A percentile compares a stretch with the other conserved stretches of the same genome.
Evolutionary conservation across 1,284 basidiomycete genomes (phyloP).

Genomic region (Schizophyllum commune): DNA sequence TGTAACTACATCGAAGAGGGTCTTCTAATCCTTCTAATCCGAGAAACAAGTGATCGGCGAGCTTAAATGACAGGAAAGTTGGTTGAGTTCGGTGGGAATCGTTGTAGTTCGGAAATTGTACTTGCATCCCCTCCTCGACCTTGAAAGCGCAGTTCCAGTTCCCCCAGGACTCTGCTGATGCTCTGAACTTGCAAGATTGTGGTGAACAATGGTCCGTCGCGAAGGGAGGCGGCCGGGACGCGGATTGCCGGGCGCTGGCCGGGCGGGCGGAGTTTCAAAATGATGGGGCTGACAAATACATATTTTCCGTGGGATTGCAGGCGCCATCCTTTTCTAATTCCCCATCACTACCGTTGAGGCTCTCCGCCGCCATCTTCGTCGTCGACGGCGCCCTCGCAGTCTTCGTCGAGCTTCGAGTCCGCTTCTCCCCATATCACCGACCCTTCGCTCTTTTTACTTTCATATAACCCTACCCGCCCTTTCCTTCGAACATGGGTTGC

Average conservation of each 20-base stretch:
- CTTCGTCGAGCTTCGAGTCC: background rate
- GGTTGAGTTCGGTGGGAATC: too few species aligned
- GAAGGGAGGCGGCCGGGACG: too few species aligned
- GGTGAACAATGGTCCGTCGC: background rate
- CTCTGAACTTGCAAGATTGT: background rate
- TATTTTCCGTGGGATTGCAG: background rate
- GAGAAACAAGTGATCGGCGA: too few species aligned
- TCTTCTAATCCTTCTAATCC: too few species aligned
- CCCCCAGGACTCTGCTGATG: background rate
- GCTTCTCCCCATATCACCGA: background rate
- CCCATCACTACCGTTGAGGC: background rate
- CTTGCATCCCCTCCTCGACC: too few species aligned
- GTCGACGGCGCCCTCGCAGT: background rate
- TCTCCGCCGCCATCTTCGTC: background rate
- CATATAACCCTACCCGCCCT: background rate
- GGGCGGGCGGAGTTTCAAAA: background rate
- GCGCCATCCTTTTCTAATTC: background rate
- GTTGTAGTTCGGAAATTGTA: too few species aligned
- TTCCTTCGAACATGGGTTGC: constrained; percentile 54
- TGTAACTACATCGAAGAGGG: too few species aligned
- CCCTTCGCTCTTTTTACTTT: background rate
- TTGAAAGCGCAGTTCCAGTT: too few species aligned
- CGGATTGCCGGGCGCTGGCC: background rate
- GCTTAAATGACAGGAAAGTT: too few species aligned
- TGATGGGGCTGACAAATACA: background rate